Conservation (phyloP, 1,284 basidiomycete genomes). For the Rhodofomes roseus region DNA sequence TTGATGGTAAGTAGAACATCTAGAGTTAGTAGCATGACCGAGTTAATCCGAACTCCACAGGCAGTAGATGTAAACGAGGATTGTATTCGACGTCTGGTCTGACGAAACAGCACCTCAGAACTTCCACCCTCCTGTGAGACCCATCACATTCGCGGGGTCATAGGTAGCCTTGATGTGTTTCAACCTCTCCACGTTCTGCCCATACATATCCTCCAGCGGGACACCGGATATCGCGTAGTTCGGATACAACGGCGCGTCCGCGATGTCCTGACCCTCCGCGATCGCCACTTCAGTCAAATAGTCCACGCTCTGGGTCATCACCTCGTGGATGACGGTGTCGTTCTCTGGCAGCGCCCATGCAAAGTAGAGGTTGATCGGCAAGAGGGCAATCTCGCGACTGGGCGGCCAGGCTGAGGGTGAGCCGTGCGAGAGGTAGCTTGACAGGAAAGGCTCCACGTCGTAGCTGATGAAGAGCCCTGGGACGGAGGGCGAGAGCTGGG, state of each 20-base stretch:
- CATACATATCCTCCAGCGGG: slow-evolving; percentile 35
- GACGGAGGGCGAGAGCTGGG: slow-evolving; percentile 1
- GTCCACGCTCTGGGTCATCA: slow-evolving; percentile 34
- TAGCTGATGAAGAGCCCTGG: not conserved
- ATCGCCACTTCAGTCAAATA: slow-evolving; percentile 35
- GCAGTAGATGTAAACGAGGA: no score
- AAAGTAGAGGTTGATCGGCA: slow-evolving; percentile 46
- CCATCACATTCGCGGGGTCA: slow-evolving; percentile 52
- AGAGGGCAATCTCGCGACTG: slow-evolving; percentile 32
- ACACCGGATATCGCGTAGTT: slow-evolving; percentile 45
- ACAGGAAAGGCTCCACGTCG: slow-evolving; percentile 11
- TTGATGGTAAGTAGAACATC: no score
- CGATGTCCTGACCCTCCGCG: slow-evolving; percentile 40
- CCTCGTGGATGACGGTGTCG: slow-evolving; percentile 38
- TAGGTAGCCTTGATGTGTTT: slow-evolving; percentile 34
- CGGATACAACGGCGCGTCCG: slow-evolving; percentile 34
- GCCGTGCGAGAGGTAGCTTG: slow-evolving; percentile 26
- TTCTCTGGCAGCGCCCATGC: slow-evolving; percentile 33
- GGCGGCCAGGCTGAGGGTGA: slow-evolving; percentile 45
- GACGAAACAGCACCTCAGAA: slow-evolving; percentile 9
- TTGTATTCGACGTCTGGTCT: no score
- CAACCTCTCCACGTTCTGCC: slow-evolving; percentile 34
- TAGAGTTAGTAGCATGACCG: not conserved
- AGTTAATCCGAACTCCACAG: no score
- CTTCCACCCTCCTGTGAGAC: slow-evolving; percentile 51